Conservation (phyloP, 306 rosid species). For the Dalbergia oliveri region DNA sequence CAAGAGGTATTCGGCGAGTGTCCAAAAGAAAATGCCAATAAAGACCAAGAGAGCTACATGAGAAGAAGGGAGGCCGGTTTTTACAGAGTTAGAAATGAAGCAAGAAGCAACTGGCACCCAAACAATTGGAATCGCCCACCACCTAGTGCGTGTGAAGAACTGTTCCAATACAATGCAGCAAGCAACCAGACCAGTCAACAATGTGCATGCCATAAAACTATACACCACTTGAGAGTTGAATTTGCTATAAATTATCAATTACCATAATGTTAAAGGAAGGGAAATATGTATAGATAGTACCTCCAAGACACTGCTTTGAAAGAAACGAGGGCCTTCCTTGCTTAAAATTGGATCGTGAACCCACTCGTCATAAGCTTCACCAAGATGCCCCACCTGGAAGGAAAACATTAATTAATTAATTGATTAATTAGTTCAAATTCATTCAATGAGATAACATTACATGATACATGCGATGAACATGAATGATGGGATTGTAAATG, state of each 20-base stretch:
- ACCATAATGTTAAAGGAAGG: background rate
- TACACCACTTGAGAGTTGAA: background rate
- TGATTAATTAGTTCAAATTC: too few relatives aligned
- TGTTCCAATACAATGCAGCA: slow-evolving; percentile 57
- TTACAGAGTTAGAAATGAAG: slow-evolving; percentile 58
- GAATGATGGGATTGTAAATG: too few relatives aligned
- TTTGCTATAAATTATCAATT: too few relatives aligned
- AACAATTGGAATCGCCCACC: slow-evolving; percentile 89
- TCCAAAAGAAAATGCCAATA: slow-evolving; percentile 76
- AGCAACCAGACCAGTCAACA: slow-evolving; percentile 20
- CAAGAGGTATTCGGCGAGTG: slow-evolving; percentile 80
- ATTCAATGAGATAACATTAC: background rate
- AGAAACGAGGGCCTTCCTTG: slow-evolving; percentile 90
- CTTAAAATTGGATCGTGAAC: slow-evolving; percentile 86
- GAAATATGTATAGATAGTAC: slow-evolving; percentile 39
- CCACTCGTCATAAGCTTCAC: slow-evolving; percentile 92
- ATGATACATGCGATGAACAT: too few relatives aligned
- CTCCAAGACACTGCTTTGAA: slow-evolving; percentile 73
- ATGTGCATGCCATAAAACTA: too few relatives aligned
- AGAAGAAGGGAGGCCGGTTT: slow-evolving; percentile 56
- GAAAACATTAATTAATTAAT: background rate
- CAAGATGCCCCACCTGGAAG: slow-evolving; percentile 91
- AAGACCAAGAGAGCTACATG: slow-evolving; percentile 51
- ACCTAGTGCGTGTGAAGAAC: slow-evolving; percentile 81
- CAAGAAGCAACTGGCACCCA: slow-evolving; percentile 87